phyloP scores from a whole-genome alignment of 352 stramenopile species.

The Thalassiosira allenii region DNA sequence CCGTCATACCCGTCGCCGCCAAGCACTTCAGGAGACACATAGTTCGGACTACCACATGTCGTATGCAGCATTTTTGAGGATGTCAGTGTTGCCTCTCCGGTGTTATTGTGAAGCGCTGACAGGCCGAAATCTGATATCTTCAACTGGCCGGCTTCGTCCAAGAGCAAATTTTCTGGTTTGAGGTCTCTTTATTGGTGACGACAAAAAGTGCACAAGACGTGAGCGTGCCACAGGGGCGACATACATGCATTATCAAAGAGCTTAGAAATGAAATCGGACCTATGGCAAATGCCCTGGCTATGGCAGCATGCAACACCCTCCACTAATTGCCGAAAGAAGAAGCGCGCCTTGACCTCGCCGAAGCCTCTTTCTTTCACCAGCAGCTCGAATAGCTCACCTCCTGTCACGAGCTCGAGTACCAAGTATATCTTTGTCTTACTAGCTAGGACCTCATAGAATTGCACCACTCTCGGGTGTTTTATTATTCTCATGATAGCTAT shows the following conservation, averaged over 20 bases:
- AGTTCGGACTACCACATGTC: slow-evolving; percentile 96
- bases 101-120: slow-evolving; percentile 89
- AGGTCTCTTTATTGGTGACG: too few relatives aligned
- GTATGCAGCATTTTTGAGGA: slow-evolving; percentile 58
- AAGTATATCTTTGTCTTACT: slow-evolving; percentile 93
- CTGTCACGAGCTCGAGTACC: slow-evolving; percentile 79
- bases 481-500: slow-evolving; percentile 99
- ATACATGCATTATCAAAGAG: too few relatives aligned
- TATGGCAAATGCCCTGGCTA: slow-evolving; percentile 95
- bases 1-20: slow-evolving; percentile 90
- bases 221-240: not conserved
- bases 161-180: slow-evolving; percentile 93
- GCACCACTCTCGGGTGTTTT: slow-evolving; percentile 84
- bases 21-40: slow-evolving; percentile 89
- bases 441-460: slow-evolving; percentile 90
- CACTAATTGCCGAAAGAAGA: slow-evolving; percentile 97
- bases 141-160: slow-evolving; percentile 95
- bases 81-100: slow-evolving; percentile 43
- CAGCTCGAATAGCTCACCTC: slow-evolving; percentile 94
- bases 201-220: not conserved
- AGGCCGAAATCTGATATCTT: slow-evolving; percentile 99
- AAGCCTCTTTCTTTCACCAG: slow-evolving; percentile 94
- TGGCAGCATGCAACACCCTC: slow-evolving; percentile 95
- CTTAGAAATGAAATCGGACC: too few relatives aligned
- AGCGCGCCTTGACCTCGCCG: slow-evolving; percentile 93